Evolutionary conservation across 2,329 filamentous ascomycete genomes (phyloP).

Genomic region (Neopestalotiopsis sp.): DNA sequence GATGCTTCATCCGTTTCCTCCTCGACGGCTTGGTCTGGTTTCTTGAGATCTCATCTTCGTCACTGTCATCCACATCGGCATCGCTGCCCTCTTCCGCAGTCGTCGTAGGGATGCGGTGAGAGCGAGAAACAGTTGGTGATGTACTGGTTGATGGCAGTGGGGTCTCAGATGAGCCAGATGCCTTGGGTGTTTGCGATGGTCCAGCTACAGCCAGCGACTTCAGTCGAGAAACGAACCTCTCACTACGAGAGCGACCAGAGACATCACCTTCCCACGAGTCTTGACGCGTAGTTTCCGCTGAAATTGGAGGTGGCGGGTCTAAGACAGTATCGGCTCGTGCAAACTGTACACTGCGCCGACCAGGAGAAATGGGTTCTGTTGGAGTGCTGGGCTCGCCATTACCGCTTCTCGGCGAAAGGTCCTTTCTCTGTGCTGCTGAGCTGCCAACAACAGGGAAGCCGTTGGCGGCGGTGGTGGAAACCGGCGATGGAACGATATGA

Average conservation of each 20-base stretch:
- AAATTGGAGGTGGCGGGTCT: slow-evolving; percentile 46
- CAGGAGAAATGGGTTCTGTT: slow-evolving; percentile 42
- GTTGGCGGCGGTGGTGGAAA: slow-evolving; percentile 23
- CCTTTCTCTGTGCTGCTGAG: slow-evolving; percentile 24
- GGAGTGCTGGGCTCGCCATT: slow-evolving; percentile 26
- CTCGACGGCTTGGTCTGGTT: slow-evolving; percentile 59
- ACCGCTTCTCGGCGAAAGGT: slow-evolving; percentile 18
- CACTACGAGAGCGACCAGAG: slow-evolving; percentile 60
- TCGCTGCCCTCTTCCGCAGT: slow-evolving; percentile 67
- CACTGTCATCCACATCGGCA: slow-evolving; percentile 85
- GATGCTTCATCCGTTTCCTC: slow-evolving; percentile 66
- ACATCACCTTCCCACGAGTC: slow-evolving; percentile 73
- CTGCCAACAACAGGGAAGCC: slow-evolving; percentile 14
- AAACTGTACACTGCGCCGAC: slow-evolving; percentile 78
- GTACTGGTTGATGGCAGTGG: slow-evolving; percentile 44
- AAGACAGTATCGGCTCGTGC: slow-evolving; percentile 57
- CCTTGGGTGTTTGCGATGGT: slow-evolving; percentile 51
- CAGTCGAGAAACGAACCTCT: slow-evolving; percentile 78
- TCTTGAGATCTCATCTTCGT: slow-evolving; percentile 68
- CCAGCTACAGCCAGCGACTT: slow-evolving; percentile 66
- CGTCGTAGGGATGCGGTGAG: slow-evolving; percentile 56
- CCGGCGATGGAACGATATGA: slow-evolving; percentile 36
- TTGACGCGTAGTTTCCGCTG: slow-evolving; percentile 58
- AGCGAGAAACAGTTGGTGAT: slow-evolving; percentile 53
- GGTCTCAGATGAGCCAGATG: slow-evolving; percentile 38